Percentiles rank a stretch among this genome's conserved stretches.
Conservation (phyloP, 163 green algal species). For the Botryococcus braunii region DNA sequence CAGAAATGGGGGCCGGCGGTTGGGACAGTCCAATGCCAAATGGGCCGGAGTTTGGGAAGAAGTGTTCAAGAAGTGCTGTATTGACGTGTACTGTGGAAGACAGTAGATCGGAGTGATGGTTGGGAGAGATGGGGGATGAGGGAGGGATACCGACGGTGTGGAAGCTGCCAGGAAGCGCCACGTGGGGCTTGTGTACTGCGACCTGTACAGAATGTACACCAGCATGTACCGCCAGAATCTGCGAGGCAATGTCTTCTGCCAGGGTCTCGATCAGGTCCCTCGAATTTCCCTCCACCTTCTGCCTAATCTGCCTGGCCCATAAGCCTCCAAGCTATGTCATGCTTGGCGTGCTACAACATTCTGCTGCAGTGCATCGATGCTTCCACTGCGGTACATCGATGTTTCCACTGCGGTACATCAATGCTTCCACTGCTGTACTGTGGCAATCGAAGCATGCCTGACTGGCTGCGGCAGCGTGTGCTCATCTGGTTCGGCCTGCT, state of each 20-base stretch:
- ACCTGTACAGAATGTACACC: constrained; percentile 39
- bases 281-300: constrained; percentile 51
- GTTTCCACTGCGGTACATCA: neutral
- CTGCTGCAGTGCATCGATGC: neutral
- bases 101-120: too few relatives aligned
- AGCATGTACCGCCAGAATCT: constrained; percentile 35
- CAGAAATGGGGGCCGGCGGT: too few relatives aligned
- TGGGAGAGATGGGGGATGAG: too few relatives aligned
- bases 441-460: neutral
- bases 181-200: constrained; percentile 65
- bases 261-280: constrained; percentile 58
- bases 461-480: neutral
- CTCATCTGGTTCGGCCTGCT: too few relatives aligned
- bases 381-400: neutral
- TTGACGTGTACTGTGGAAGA: too few relatives aligned
- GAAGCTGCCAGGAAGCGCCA: constrained; percentile 53
- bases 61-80: too few relatives aligned
- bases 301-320: constrained; percentile 35
- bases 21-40: too few relatives aligned
- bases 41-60: too few relatives aligned
- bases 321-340: neutral
- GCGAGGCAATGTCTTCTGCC: constrained; percentile 39
- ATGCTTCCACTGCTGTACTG: neutral
- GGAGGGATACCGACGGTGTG: constrained; percentile 36
- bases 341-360: neutral